Evolutionary conservation across 257 asterid species (phyloP).

Genomic region (Solanum piurae): DNA sequence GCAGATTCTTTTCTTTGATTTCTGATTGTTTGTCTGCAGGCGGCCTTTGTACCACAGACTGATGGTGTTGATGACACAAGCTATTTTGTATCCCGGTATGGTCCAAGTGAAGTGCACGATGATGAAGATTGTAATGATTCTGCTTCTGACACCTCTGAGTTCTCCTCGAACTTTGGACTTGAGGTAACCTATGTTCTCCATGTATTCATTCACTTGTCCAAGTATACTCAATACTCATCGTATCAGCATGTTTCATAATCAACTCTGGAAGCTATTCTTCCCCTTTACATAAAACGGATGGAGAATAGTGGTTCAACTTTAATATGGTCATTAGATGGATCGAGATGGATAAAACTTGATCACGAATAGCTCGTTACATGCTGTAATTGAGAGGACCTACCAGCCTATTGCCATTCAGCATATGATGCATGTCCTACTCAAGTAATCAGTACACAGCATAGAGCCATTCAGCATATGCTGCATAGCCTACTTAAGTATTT

Average conservation of each 20-base stretch:
- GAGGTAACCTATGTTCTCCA: conserved; percentile 30
- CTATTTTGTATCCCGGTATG: conserved; percentile 72
- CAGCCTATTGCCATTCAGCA: background rate
- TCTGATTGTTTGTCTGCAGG: conserved; percentile 35
- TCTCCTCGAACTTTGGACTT: conserved; percentile 32
- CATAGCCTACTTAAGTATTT: background rate
- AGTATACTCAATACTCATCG: background rate
- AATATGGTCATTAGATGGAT: background rate
- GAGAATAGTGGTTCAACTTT: background rate
- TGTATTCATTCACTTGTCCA: background rate
- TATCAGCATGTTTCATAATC: background rate
- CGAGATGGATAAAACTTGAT: background rate
- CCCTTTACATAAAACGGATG: background rate
- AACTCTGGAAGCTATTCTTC: background rate
- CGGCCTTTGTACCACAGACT: conserved; percentile 88
- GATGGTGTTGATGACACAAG: conserved; percentile 85
- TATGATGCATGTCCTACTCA: background rate
- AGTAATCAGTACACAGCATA: background rate
- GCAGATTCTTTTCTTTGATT: conserved; percentile 1
- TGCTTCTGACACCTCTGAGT: conserved; percentile 51
- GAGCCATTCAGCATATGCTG: background rate
- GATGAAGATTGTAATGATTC: conserved; percentile 45
- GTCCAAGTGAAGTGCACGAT: conserved; percentile 36
- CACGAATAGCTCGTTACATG: background rate
- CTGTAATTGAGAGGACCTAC: background rate